Percentiles rank a stretch among this genome's conserved stretches.
Evolutionary conservation across 108 stramenopile species (phyloP).

Genomic region (Nannochloropsis oceanica): DNA sequence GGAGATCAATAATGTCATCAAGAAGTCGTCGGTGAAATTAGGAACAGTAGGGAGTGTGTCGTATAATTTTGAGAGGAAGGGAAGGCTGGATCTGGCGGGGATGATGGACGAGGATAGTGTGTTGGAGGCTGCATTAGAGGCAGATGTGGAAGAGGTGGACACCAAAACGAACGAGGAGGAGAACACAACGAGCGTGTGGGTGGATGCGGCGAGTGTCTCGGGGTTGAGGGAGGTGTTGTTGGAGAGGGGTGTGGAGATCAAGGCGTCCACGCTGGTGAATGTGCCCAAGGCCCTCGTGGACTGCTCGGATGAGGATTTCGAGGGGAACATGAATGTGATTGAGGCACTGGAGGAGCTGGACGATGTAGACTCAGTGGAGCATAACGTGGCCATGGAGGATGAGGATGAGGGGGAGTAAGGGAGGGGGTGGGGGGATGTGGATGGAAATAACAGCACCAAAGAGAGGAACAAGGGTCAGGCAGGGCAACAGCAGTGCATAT

Average conservation of each 20-base stretch:
- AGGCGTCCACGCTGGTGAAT: constrained; percentile 37
- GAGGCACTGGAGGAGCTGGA: constrained; percentile 82
- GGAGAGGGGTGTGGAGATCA: constrained; percentile 5
- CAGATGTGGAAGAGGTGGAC: constrained; percentile 28
- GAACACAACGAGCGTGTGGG: constrained; percentile 7
- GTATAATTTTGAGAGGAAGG: constrained; percentile 25
- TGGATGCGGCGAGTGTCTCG: not conserved
- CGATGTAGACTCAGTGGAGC: constrained; percentile 86
- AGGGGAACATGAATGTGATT: constrained; percentile 76
- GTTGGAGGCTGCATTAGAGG: constrained; percentile 17
- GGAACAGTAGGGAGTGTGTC: constrained; percentile 30
- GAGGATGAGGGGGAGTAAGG: not conserved
- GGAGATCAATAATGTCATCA: constrained; percentile 26
- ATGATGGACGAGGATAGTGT: constrained; percentile 21
- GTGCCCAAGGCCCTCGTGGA: constrained; percentile 71
- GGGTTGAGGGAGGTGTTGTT: not conserved
- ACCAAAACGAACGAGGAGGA: not conserved
- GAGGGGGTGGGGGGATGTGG: not conserved
- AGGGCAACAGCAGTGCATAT: no score
- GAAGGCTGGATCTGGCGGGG: constrained; percentile 9
- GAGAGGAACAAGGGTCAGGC: no score
- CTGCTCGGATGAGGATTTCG: constrained; percentile 72
- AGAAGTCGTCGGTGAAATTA: constrained; percentile 23
- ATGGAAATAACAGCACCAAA: not conserved
- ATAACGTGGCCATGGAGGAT: constrained; percentile 61